Conservation (phyloP, 2,329 filamentous ascomycete genomes). For the Colletotrichum theobromicola region DNA sequence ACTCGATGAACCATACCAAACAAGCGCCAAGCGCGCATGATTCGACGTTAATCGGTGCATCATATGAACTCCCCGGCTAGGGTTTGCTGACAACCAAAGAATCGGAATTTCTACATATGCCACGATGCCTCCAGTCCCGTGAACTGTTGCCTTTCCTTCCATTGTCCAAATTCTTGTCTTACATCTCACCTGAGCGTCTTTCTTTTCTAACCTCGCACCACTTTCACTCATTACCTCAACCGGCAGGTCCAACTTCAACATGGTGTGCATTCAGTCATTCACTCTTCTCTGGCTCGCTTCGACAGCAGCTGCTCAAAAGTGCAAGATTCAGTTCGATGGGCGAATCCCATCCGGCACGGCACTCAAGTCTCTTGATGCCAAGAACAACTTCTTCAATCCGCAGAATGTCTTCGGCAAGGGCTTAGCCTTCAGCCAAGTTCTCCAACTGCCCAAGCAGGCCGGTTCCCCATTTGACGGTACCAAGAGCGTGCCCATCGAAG, state of each 20-base stretch:
- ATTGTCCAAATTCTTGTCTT: not conserved
- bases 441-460: constrained; percentile 48
- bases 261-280: constrained; percentile 1
- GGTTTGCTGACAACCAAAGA: not conserved
- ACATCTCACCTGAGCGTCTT: not conserved
- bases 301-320: constrained; percentile 20
- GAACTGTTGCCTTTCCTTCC: accelerated
- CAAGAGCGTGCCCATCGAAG: constrained; percentile 50
- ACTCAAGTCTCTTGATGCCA: constrained; percentile 48
- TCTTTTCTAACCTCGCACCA: not conserved
- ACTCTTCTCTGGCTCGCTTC: constrained; percentile 4
- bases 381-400: constrained; percentile 51
- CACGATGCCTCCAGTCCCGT: not conserved
- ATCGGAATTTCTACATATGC: not conserved
- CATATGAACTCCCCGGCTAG: not conserved
- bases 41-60: not conserved
- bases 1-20: constrained; percentile 1
- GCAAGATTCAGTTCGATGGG: constrained; percentile 50
- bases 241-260: constrained; percentile 14
- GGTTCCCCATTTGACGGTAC: constrained; percentile 45
- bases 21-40: not conserved
- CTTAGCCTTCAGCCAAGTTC: constrained; percentile 54
- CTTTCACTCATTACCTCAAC: constrained; percentile 3
- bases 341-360: constrained; percentile 44
- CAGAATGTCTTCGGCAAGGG: constrained; percentile 57